These are phyloP conservation scores for Coemansia sp. DNA, from an alignment of 192 early-diverging fungal species.

Conservation along the genomic window DNA sequence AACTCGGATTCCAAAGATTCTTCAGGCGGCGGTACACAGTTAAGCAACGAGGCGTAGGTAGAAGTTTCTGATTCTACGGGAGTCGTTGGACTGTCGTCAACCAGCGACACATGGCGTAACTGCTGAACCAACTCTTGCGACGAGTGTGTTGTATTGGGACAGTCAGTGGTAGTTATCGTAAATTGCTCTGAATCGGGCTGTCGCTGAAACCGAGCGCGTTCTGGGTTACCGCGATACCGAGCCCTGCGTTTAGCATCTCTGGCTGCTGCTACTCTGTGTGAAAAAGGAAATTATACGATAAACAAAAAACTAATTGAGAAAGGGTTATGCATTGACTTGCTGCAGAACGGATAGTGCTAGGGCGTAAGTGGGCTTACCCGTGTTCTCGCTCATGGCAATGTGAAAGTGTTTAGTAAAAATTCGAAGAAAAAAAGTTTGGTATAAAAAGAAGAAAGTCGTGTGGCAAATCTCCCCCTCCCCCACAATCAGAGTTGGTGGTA, in stretches of 20 bases:
- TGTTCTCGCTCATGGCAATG: neutral
- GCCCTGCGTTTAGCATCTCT: slow-evolving; percentile 44
- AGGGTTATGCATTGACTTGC: neutral
- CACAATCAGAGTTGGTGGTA: neutral
- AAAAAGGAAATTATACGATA: neutral
- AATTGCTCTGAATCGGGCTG: slow-evolving; percentile 22
- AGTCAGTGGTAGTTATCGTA: slow-evolving; percentile 17
- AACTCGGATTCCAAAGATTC: neutral
- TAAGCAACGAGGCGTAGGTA: neutral
- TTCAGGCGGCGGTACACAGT: neutral
- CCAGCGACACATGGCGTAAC: neutral
- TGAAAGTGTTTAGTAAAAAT: neutral
- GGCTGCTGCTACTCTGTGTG: slow-evolving; percentile 7
- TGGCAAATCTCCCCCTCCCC: neutral
- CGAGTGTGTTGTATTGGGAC: neutral
- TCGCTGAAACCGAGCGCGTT: slow-evolving; percentile 43
- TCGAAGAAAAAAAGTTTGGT: neutral
- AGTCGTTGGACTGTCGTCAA: neutral
- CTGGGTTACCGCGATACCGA: slow-evolving; percentile 49
- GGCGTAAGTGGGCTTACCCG: neutral
- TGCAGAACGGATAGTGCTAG: neutral
- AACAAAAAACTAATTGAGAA: neutral
- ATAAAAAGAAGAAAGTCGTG: neutral
- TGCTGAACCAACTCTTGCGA: slow-evolving; percentile 1
- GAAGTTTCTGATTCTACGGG: neutral